phyloP scores from a whole-genome alignment of 306 rosid genomes.

The Pueraria montana region DNA sequence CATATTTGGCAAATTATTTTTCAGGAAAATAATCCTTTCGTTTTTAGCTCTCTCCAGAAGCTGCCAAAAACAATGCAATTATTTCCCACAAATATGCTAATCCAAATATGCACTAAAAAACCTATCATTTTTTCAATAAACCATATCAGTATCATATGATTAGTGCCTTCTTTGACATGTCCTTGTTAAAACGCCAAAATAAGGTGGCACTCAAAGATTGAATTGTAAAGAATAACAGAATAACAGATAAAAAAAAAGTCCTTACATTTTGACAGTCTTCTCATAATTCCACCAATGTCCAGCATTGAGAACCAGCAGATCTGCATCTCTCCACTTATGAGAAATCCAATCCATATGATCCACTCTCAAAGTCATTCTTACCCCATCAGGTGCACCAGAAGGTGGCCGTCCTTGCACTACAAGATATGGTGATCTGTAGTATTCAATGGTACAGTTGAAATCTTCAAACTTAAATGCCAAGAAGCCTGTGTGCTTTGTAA shows the following conservation, averaged over 20 bases:
- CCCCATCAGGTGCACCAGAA: slow-evolving; percentile 63
- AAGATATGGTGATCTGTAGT: slow-evolving; percentile 86
- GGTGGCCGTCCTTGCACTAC: slow-evolving; percentile 89
- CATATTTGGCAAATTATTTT: not conserved
- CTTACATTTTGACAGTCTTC: slow-evolving; percentile 81
- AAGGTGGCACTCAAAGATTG: slow-evolving; percentile 26
- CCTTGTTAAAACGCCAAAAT: slow-evolving; percentile 19
- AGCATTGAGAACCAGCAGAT: slow-evolving; percentile 82
- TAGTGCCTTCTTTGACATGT: slow-evolving; percentile 22
- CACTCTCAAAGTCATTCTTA: slow-evolving; percentile 67
- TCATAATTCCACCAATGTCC: slow-evolving; percentile 95
- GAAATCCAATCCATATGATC: slow-evolving; percentile 85
- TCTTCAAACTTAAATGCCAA: slow-evolving; percentile 79
- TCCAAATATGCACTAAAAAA: not conserved
- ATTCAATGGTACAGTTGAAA: slow-evolving; percentile 88
- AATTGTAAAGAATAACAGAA: slow-evolving; percentile 41
- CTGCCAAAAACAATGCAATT: not conserved
- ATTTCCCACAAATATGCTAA: slow-evolving; percentile 4
- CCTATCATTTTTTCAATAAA: not conserved
- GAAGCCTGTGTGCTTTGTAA: slow-evolving; percentile 83
- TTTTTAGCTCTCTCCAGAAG: not conserved
- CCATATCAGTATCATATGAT: slow-evolving; percentile 8
- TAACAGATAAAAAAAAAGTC: slow-evolving; percentile 6
- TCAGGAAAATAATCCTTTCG: not conserved
- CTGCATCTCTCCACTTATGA: slow-evolving; percentile 75